Evolutionary conservation across 2,329 filamentous ascomycete genomes (phyloP), one percentile per base, ranked within the genome.

Genomic region (Neodidymelliopsis sp.): DNA sequence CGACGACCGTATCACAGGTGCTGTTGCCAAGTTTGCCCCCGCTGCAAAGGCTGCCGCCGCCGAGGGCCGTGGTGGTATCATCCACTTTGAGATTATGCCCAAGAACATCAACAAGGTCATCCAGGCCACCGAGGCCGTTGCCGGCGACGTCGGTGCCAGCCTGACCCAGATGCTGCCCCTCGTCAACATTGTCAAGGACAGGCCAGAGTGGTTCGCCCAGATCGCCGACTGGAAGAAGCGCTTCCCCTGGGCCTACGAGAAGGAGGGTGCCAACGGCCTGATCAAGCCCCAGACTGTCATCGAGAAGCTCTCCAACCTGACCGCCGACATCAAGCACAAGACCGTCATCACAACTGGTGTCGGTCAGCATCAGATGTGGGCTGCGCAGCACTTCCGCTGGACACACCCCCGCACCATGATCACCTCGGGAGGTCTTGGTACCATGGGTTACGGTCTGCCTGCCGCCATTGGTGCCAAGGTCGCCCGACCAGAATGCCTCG

Each of bases 51-150:
- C 85, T 11, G 94, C 94, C 0, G 93, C 91, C 4, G 80, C 83
- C 9, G 90, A 96, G 77, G 86, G 86, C 43, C 89, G 91, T 55
- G 94, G 94, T 65, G 94, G 94, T 67, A 97, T 99, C 65, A 84
- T 97, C 12, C 93, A 99, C 75, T 97, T 97, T 67, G 93, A 97
- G 73, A 93, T 99, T 66, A 89, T 97, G 88, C 93, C 94, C 65
- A 99, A 99, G 86, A 97, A 99, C 80, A 97, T 97, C 79, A 97
- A 97, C 85, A 99, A 97, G 83, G 92, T 97, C 30, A 89, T 99
- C 11, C 91, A 97, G 77, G 92, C 93, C 6, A 97, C 90, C 30
- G 91, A 97, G 77, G 93, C 94, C 34, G 87, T 97, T 13, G 93
- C 96, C 76, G 94, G 94, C 50, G 93, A 97, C 68, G 90, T 96